These are phyloP conservation scores for Calendula officinalis DNA, from an alignment of 129 eudicot genomes.

Conservation along the genomic window DNA sequence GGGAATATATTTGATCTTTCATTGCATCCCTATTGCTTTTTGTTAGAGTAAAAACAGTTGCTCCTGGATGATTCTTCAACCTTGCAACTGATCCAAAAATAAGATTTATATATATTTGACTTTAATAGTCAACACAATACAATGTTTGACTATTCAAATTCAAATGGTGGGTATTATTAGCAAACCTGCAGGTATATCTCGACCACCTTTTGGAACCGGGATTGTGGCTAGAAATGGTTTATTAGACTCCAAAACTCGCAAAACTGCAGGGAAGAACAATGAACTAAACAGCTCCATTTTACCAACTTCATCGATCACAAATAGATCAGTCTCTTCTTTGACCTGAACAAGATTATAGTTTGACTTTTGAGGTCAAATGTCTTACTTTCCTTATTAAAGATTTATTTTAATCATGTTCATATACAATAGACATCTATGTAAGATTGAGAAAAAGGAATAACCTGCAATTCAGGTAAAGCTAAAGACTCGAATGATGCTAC, in stretches of 20 bases:
- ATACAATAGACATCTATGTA: neutral
- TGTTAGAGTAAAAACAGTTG: conserved; percentile 54
- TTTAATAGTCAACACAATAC: conserved; percentile 13
- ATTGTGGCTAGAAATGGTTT: conserved; percentile 72
- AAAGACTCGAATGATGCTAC: conserved; percentile 81
- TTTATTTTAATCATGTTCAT: neutral
- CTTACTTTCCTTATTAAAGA: conserved; percentile 3
- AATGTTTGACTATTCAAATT: neutral
- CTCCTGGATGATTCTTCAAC: conserved; percentile 74
- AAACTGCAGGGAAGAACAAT: conserved; percentile 76
- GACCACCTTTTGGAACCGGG: conserved; percentile 70
- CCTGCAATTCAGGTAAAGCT: conserved; percentile 94
- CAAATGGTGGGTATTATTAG: conserved; percentile 7
- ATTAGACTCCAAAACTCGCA: conserved; percentile 65
- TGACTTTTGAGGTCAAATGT: conserved; percentile 20
- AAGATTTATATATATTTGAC: neutral
- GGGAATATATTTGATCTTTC: conserved; percentile 51
- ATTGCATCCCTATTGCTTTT: conserved; percentile 64
- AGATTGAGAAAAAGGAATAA: conserved; percentile 18
- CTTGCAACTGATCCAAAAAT: conserved; percentile 61
- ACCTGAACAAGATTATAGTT: conserved; percentile 40
- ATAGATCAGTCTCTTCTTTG: conserved; percentile 74
- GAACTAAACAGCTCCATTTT: conserved; percentile 92
- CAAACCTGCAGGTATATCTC: conserved; percentile 89
- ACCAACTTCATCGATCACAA: conserved; percentile 92